Conservation (phyloP, 148 eudicot species). For the Rhododendron williamsianum region DNA sequence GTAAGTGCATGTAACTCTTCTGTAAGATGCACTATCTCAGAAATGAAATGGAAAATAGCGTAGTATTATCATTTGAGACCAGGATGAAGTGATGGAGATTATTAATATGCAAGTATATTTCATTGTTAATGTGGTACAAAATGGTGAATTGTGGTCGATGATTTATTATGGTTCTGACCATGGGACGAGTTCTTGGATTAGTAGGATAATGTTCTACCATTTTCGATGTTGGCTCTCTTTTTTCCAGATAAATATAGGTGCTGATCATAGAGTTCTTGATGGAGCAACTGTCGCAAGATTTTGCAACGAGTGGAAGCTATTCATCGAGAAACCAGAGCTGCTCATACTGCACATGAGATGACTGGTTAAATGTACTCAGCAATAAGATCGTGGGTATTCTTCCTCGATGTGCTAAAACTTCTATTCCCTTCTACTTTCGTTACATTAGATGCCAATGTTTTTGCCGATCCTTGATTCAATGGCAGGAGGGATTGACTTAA, state of each 20-base stretch:
- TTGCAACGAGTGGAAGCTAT: conserved; percentile 89
- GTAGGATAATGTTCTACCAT: background rate
- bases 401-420: background rate
- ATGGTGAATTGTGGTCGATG: background rate
- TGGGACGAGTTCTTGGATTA: background rate
- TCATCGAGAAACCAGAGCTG: conserved; percentile 76
- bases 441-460: background rate
- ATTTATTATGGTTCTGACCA: background rate
- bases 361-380: background rate
- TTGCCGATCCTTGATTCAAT: background rate
- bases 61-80: background rate
- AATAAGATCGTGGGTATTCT: background rate
- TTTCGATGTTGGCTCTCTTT: conserved; percentile 1
- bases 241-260: conserved; percentile 79
- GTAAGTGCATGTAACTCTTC: background rate
- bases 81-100: background rate
- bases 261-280: conserved; percentile 91
- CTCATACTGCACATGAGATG: conserved; percentile 71
- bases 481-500: background rate
- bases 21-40: background rate
- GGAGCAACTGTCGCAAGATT: conserved; percentile 89
- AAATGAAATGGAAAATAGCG: background rate
- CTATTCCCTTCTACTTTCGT: background rate
- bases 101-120: background rate
- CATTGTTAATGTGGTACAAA: background rate